Percentiles rank a stretch among this genome's conserved stretches.
phyloP scores from a whole-genome alignment of 2,329 filamentous ascomycete species.

The Colletotrichum agaves region DNA sequence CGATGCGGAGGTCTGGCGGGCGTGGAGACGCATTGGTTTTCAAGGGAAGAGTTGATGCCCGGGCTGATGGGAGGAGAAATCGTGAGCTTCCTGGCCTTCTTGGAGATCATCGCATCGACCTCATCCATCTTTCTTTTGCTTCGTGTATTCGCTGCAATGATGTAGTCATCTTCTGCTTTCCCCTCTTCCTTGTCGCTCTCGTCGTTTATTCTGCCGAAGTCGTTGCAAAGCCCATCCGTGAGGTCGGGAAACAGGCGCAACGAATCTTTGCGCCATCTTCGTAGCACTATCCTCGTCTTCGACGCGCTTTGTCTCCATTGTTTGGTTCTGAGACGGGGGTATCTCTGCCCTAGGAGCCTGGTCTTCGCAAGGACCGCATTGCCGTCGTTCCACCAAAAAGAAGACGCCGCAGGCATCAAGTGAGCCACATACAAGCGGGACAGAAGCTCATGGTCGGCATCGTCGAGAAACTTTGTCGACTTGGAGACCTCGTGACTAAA shows the following conservation, averaged over 20 bases:
- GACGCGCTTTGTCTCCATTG: background rate
- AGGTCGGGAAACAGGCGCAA: conserved; percentile 9
- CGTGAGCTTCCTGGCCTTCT: background rate
- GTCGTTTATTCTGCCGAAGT: background rate
- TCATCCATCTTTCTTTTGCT: background rate
- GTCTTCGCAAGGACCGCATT: background rate
- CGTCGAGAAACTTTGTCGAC: background rate
- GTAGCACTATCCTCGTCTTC: conserved; percentile 7
- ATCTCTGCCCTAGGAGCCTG: background rate
- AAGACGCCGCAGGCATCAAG: conserved; percentile 15
- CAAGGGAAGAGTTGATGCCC: background rate
- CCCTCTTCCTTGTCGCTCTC: background rate
- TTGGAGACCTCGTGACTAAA: background rate
- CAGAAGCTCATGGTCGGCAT: conserved; percentile 12
- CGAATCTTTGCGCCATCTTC: conserved; percentile 22
- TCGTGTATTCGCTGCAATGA: background rate
- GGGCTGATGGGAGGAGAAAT: background rate
- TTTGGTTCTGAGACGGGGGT: background rate
- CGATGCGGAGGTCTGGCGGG: background rate
- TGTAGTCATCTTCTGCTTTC: background rate
- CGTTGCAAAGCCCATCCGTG: no score
- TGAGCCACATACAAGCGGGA: background rate
- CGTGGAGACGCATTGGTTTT: background rate
- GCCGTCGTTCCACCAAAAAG: conserved; percentile 25
- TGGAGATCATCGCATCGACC: background rate